Evolutionary conservation across 2,329 filamentous ascomycete species (phyloP), one percentile per base, ranked within the genome.

Genomic region (Capronia americana): DNA sequence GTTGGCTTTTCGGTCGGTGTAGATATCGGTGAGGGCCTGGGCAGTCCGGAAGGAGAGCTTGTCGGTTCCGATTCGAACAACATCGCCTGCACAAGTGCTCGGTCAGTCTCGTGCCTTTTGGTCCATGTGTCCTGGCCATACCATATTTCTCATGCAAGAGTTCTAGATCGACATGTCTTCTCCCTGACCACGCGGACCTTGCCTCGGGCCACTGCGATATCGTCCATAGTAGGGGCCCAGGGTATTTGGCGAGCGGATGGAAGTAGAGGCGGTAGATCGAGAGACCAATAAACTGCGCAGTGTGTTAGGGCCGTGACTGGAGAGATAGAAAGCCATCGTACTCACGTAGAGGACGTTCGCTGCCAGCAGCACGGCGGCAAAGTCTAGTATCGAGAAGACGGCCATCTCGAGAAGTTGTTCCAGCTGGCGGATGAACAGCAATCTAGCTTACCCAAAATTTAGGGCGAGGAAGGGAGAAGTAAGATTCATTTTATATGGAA

Each of bases 191-290:
- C 34, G 57, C 59, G 72, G 69, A 61, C 75, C 71, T 65, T 59
- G 65, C 64, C 58, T 50, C 87, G 88, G 60, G 63, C 64, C 57
- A 67, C 28, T 66, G 34, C n/a, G 63, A 67, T 71, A 90, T 77
- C 73, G 86, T 88, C 64, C 86, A 87, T 50, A 89, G 74, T 56
- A 88, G 78, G 0, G 88, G 89, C 1, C 88, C 88, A 1, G 88
- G 88, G 69, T 89, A 89, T 65, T 85, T 86, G 20, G 87, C 83
- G 10, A 90, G 78, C 3, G 88, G 88, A 73, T 90, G 88, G 17
- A 72, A 65, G 57, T 54, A 70, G 17, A 71, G 38, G n/a, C 69
- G 67, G 46, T 69, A 70, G 28, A 69, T 46, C 2, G 57, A 50
- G 3, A 75, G 20, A 20, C 44, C 55, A 38, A 63, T 20, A 30